Base-by-base conservation (phyloP, 306 rosid species). In the Acacia melanoxylon region DNA sequence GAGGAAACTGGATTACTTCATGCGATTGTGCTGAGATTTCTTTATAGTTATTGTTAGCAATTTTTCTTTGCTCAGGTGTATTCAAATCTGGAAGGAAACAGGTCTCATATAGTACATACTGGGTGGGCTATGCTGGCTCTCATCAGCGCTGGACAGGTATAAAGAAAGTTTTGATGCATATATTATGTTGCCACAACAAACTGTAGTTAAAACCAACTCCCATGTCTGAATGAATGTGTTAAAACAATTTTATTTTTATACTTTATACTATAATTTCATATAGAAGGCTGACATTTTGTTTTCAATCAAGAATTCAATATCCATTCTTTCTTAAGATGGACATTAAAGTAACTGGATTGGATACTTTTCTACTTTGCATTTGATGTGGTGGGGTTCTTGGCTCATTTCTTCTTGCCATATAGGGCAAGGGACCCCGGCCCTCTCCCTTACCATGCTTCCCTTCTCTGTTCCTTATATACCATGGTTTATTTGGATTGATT, bases 51-150 rank as follows among this genome's bases (percentile, higher is more conserved):
- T 48, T 19, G 31, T 58, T 58, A 46, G n/a, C 82, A 65, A 48
- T 67, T 54, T 81, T 72, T 78, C 72, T 71, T 25, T 71, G 22
- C 66, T 78, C 85, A 94, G 98, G 92, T 87, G 67, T 94, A 94
- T 85, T 75, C 98, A 76, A 89, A 89, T 86, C 79, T 94, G 52
- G 89, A 94, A 75, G 78, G 86, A 31, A 76, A 88, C 83, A 86
- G 86, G 80, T 68, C 95, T 45, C 98, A 94, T 88, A 87, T 83
- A 31, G 98, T 94, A 42, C 91, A 88, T 69, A 94, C 97, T 8
- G 95, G 87, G 69, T 94, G 97, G 97, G 97, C 98, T 54, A 68
- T 92, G 90, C 70, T 87, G 83, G 86, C 94, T 78, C 97, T 94
- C 61, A 87, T 94, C 48, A 94, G 78, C 75, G 98, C 94, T 61